Percentiles rank a stretch among this genome's conserved stretches.
phyloP scores from a whole-genome alignment of 176 grass and related monocot genomes.

The Bolboschoenus planiculmis region DNA sequence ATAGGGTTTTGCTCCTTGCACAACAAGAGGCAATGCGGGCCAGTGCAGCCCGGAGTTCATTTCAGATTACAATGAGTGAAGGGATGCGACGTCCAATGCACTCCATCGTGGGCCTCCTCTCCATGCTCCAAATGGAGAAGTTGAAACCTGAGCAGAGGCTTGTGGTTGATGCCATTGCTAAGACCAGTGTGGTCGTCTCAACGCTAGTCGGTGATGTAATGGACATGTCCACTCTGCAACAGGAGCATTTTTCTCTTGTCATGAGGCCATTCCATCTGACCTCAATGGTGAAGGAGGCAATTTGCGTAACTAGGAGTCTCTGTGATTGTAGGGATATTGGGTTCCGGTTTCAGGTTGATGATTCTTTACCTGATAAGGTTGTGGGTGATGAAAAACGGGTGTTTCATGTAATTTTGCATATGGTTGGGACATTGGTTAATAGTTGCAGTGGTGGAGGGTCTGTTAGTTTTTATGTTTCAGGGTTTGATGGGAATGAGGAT shows the following conservation, averaged over 20 bases:
- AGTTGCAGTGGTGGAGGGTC: conserved; percentile 34
- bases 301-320: conserved; percentile 72
- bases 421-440: conserved; percentile 61
- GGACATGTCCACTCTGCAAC: conserved; percentile 44
- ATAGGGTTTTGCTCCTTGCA: conserved; percentile 51
- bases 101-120: conserved; percentile 72
- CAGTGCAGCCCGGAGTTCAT: conserved; percentile 65
- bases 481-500: conserved; percentile 47
- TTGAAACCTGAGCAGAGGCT: conserved; percentile 85
- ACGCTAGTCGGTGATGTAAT: conserved; percentile 84
- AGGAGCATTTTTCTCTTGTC: conserved; percentile 59
- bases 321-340: conserved; percentile 52
- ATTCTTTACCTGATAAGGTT: conserved; percentile 53
- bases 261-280: conserved; percentile 68
- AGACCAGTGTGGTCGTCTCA: conserved; percentile 71
- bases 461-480: conserved; percentile 52
- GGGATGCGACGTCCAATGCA: conserved; percentile 85
- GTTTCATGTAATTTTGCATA: conserved; percentile 86
- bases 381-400: conserved; percentile 86
- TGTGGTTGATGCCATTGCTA: conserved; percentile 56
- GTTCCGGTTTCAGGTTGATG: conserved; percentile 61
- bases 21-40: conserved; percentile 65
- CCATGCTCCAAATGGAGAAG: conserved; percentile 83
- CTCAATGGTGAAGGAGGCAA: conserved; percentile 65
- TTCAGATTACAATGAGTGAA: conserved; percentile 74